Evolutionary conservation across 2,329 filamentous ascomycete genomes (phyloP), one percentile per base, ranked within the genome.

Genomic region (Pseudogymnoascus sp.): DNA sequence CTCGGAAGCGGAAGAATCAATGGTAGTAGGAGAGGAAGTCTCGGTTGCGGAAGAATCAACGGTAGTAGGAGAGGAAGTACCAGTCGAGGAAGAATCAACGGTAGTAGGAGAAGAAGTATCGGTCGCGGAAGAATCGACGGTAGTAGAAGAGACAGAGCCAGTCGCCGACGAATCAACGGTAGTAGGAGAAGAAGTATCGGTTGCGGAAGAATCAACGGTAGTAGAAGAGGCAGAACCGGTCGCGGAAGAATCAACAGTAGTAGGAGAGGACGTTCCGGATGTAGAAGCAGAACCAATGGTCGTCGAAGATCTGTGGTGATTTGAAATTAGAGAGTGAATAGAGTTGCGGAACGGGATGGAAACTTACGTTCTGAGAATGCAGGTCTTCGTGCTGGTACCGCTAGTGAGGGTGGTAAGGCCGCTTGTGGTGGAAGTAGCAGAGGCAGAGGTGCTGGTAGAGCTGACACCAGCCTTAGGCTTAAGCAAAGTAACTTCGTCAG

Each of bases 401-500:
- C 42, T 46, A 11, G 42, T 46, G 5, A 46, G 42, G 28, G 60
- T 61, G 18, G 60, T 46, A 37, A 61, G 37, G 36, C 43, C 38
- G 34, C 37, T 61, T 11, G 60, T 61, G 21, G 60, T 28, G 31
- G 28, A 16, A 60, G 60, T 43, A 6, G 60, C 37, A 16, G 38
- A 23, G 40, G 60, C 21, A 23, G 60, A 25, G 12, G 60, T 25
- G 37, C 36, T 61, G 1, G 23, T 62, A 62, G 60, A 42, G 36
- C 53, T 59, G 12, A 21, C 16, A 42, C 18, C 42, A 16, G 38
- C 12, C 21, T 28, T 25, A 56, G 23, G 25, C 68, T 76, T 77
- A 11, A 76, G 64, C 62, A 77, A 56, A 16, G 67, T 74, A 34
- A 80, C 64, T 21, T 72, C 68, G 66, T 80, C 78, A 4, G 76